Conservation (phyloP, 352 stramenopile genomes). For the Globisporangium viniferum region DNA sequence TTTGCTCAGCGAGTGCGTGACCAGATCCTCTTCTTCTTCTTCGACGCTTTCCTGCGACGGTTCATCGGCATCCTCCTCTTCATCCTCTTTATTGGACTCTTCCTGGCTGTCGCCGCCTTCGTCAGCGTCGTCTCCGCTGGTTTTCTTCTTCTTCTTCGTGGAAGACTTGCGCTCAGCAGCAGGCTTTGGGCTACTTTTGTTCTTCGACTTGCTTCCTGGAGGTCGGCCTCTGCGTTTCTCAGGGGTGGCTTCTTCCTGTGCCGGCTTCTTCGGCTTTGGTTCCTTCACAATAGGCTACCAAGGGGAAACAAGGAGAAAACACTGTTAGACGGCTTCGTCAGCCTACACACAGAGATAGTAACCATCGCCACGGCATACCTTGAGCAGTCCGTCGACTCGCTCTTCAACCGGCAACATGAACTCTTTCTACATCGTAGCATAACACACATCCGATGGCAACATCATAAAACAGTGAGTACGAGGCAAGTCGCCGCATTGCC, state of each 20-base stretch:
- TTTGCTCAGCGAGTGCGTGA: conserved; percentile 44
- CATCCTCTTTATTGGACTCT: conserved; percentile 8
- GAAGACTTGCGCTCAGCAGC: conserved; percentile 11
- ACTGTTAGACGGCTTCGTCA: background rate
- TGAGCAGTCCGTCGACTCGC: conserved; percentile 52
- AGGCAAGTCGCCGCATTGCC: background rate
- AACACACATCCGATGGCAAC: conserved; percentile 9
- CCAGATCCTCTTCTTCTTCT: conserved; percentile 42
- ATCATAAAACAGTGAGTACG: background rate
- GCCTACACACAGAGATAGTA: background rate
- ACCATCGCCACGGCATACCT: conserved; percentile 16
- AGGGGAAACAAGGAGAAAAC: background rate
- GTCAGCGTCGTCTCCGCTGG: conserved; percentile 6
- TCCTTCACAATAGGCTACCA: conserved; percentile 13
- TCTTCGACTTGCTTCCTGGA: conserved; percentile 38
- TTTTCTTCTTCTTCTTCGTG: conserved; percentile 25
- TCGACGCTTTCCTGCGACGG: conserved; percentile 19
- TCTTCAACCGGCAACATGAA: conserved; percentile 47
- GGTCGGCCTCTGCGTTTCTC: conserved; percentile 49
- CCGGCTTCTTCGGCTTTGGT: conserved; percentile 18
- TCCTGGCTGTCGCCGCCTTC: conserved; percentile 15
- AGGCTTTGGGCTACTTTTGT: conserved; percentile 19
- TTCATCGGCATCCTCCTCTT: conserved; percentile 11
- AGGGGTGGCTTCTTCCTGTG: conserved; percentile 20
- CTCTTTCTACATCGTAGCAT: conserved; percentile 46